Base-by-base conservation (phyloP, 371 early-diverging fungal species). In the Batkoa obscura region DNA sequence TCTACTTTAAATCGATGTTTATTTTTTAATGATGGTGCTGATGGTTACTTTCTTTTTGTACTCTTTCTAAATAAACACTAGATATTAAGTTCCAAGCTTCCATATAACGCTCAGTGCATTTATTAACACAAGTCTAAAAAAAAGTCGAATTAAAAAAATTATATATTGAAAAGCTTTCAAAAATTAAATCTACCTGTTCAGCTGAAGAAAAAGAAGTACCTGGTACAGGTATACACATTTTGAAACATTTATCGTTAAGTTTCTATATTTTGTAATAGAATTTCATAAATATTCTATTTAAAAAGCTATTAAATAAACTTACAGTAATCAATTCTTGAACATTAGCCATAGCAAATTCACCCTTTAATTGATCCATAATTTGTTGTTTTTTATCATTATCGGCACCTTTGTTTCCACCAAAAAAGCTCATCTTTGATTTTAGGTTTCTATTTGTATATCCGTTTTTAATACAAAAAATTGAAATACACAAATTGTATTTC, bases 51-150 rank as follows among this genome's bases (percentile, higher is more conserved):
- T 55, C 55, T 43, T 55, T 55, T 43, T 55, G 55, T 15, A 38
- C 55, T 31, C 55, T 41, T 12, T 38, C 13, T 2, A 55, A 13
- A 43, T 55, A 55, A 38, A 55, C 55, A 32, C 43, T 17, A 38
- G 88, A 86, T 38, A 86, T 83, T 38, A 79, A 71, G 62, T 88
- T 86, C 88, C 88, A 88, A 55, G 86, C 77, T 58, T 84, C 83
- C 79, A 88, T 79, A 72, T 84, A 88, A 60, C 85, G 83, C 62
- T 87, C 86, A 77, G 84, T 83, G 73, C 88, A 88, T 71, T 83
- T 80, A 38, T 79, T 73, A 43, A 88, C 66, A 66, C 83, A 83
- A 42, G 74, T 77, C 70, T 80, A 58, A 34, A 47, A 17, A 37
- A 43, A 31, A 23, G 37, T 5, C 5, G 47, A 56, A 33, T 17